These are phyloP conservation scores for Lepidium didymum DNA, from an alignment of 345 rosid species.

Conservation along the genomic window DNA sequence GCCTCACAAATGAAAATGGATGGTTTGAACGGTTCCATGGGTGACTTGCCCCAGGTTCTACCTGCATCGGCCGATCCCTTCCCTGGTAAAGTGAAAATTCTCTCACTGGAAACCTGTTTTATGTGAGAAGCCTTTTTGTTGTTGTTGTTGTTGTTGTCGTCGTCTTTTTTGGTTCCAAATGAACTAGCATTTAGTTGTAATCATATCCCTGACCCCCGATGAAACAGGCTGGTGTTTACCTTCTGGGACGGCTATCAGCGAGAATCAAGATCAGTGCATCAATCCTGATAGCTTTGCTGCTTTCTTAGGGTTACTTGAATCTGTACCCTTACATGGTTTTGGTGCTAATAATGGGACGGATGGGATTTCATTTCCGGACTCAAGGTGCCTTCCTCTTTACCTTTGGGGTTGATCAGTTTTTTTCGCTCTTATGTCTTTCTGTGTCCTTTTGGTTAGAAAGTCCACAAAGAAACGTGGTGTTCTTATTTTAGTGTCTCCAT, in stretches of 20 bases:
- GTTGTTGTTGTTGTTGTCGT: not conserved
- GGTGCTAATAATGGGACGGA: conserved; percentile 55
- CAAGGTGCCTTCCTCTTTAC: conserved; percentile 41
- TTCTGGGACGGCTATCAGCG: conserved; percentile 44
- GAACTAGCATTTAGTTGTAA: not conserved
- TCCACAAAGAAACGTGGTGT: conserved; percentile 1
- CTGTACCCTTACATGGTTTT: conserved; percentile 65
- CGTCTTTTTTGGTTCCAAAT: conserved; percentile 8
- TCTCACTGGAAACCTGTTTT: not conserved
- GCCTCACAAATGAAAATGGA: conserved; percentile 29
- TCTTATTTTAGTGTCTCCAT: not conserved
- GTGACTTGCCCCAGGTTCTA: conserved; percentile 57
- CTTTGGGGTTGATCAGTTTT: not conserved
- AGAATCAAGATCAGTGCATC: conserved; percentile 58
- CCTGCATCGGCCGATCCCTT: conserved; percentile 44
- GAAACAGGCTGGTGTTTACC: conserved; percentile 50
- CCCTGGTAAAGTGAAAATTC: conserved; percentile 43
- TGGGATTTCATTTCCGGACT: conserved; percentile 47
- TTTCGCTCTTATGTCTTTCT: not conserved
- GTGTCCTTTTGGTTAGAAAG: not conserved
- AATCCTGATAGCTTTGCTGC: conserved; percentile 65
- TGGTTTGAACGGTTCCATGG: conserved; percentile 21
- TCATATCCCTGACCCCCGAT: conserved; percentile 1
- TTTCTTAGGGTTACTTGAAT: conserved; percentile 80
- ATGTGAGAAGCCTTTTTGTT: not conserved